A percentile compares a stretch with the other conserved stretches of the same genome.
Conservation (phyloP, 1,139 yeast species). For the Pichia sp. region DNA sequence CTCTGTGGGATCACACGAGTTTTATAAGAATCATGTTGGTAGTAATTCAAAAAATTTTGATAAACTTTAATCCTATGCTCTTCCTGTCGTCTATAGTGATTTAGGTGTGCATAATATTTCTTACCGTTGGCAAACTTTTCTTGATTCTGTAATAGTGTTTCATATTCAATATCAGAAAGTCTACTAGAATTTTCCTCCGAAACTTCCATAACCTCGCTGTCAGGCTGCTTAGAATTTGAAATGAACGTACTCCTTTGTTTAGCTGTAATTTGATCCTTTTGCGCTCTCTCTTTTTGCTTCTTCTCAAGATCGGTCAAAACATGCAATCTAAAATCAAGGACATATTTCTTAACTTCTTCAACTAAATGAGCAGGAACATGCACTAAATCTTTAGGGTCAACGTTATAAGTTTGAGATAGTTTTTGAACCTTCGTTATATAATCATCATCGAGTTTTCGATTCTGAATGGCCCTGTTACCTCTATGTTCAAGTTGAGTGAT, state of each 20-base stretch:
- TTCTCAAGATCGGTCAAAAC: slow-evolving; percentile 49
- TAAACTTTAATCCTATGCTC: slow-evolving; percentile 16
- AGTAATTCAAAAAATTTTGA: slow-evolving; percentile 20
- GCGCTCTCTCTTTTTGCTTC: slow-evolving; percentile 45
- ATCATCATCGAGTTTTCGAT: slow-evolving; percentile 12
- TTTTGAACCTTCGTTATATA: slow-evolving; percentile 12
- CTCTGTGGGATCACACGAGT: slow-evolving; percentile 24
- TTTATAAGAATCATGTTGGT: slow-evolving; percentile 20
- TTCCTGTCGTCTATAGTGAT: slow-evolving; percentile 21
- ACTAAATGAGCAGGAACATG: slow-evolving; percentile 57
- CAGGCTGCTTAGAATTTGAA: background rate
- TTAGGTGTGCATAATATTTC: slow-evolving; percentile 13
- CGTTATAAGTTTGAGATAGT: slow-evolving; percentile 37
- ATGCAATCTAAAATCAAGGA: slow-evolving; percentile 54
- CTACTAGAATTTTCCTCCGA: background rate
- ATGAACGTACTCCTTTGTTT: slow-evolving; percentile 24
- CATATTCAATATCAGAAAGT: slow-evolving; percentile 19
- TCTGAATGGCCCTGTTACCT: background rate
- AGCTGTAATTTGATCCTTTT: slow-evolving; percentile 46
- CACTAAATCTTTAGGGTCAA: slow-evolving; percentile 52
- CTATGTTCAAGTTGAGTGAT: slow-evolving; percentile 1
- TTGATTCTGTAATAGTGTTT: slow-evolving; percentile 20
- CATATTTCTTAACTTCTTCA: slow-evolving; percentile 51
- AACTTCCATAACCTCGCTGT: background rate
- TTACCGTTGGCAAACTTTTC: slow-evolving; percentile 24